Base-by-base conservation (phyloP, 2,329 filamentous ascomycete genomes). In the Colletotrichum limetticola region DNA sequence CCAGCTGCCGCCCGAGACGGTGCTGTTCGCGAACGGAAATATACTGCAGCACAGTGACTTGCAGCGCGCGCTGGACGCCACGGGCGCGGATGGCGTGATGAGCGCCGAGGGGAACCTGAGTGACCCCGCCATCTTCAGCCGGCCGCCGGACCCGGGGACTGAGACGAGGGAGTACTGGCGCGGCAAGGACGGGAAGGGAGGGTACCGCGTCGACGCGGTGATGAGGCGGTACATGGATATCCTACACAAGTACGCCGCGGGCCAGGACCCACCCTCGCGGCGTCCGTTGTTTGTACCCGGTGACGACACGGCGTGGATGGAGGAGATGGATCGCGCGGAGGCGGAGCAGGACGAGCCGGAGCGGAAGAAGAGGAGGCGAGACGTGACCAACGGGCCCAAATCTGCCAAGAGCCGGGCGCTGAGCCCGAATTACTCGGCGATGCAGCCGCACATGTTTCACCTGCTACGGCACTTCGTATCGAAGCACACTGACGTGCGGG, bases 21-120 rank as follows among this genome's bases (percentile, higher is more conserved):
- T 99, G 28, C 90, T 99, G 3, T 98, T 99, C 80, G 97, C 97
- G 4, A 99, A 99, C 81, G 97, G 97, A 14, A 99, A 99, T 79
- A 92, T 98, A 46, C 85, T 99, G 71, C 93, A 94, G 80, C 88
- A 93, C 71, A 91, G 87, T 0, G 96, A 99, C 80, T 86, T 99
- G 12, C 89, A 92, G 63, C 85, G 85, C 24, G 98, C 96, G 79
- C 85, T 99, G 24, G 89, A 91, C 62, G 94, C 88, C 5, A 99
- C 97, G 1, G 95, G 95, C 1, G 96, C 92, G 1, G 97, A 99
- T 81, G 97, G 90, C 22, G 91, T 99, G 64, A 98, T 99, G 97
- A 96, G 93, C 76, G 97, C 97, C 5, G 97, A 99, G 83, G 97
- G 95, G 0, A 98, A 98, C 80, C 88, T 99, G 0, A 96, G 95